These are phyloP conservation scores for Trypanosoma avium DNA, from an alignment of 208 protist genomes.

Conservation along the genomic window DNA sequence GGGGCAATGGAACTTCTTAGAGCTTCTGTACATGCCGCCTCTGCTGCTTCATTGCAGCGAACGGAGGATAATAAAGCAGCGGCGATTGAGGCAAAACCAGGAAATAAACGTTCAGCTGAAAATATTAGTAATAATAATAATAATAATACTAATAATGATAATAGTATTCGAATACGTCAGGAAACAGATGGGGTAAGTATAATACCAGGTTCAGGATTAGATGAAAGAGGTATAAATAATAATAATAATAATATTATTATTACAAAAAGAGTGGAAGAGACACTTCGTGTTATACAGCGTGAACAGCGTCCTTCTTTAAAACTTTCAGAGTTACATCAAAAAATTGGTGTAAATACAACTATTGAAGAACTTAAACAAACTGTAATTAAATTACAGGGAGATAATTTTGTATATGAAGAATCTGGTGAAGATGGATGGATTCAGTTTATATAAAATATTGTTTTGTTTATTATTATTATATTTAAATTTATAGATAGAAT, in stretches of 20 bases:
- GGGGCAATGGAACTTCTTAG: conserved; percentile 84
- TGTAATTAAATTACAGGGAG: conserved; percentile 57
- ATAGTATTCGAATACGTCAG: not conserved
- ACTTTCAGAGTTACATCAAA: conserved; percentile 55
- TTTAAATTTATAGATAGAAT: not conserved
- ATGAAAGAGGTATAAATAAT: too few species aligned
- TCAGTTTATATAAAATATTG: conserved; percentile 59
- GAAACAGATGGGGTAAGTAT: not conserved
- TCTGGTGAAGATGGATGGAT: conserved; percentile 53
- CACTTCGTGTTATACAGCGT: conserved; percentile 58
- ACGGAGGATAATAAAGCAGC: conserved; percentile 57
- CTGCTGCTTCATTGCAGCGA: conserved; percentile 66
- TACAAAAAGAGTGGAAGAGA: conserved; percentile 38
- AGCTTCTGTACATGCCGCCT: conserved; percentile 78
- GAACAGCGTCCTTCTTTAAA: conserved; percentile 54
- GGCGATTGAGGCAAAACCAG: conserved; percentile 30
- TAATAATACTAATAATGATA: conserved; percentile 1
- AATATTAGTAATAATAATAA: not conserved
- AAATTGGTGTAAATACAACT: conserved; percentile 31
- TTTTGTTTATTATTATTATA: conserved; percentile 1
- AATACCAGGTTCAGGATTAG: not conserved
- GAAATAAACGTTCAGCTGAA: conserved; percentile 26
- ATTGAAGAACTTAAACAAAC: conserved; percentile 40
- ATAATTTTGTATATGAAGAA: conserved; percentile 76
- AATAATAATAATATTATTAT: not conserved